Base-by-base conservation (phyloP, 2,329 filamentous ascomycete species). In the Escovopsis sp. region DNA sequence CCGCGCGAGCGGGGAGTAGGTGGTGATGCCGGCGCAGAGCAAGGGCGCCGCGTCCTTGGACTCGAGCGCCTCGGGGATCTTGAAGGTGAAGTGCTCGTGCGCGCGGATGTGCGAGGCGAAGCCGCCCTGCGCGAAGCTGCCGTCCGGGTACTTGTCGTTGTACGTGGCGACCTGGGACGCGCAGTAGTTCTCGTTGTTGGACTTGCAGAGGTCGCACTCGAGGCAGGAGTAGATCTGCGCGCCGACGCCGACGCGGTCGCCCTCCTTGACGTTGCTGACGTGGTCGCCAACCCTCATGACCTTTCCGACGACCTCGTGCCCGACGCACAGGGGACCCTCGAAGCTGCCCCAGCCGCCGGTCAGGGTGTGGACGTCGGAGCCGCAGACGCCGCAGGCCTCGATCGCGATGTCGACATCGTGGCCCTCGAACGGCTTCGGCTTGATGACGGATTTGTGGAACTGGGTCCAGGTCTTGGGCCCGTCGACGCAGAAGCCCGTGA, bases 11-110 rank as follows among this genome's bases (percentile, higher is more conserved):
- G 84, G 84, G 5, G 72, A 72, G 55, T 74, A 91, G 0, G 80
- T 72, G 0, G 84, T 91, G 40, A 89, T 70, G 1, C 85, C 84
- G 2, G 77, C 84, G 54, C 84, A 89, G 25, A 89, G 68, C 65
- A 91, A 76, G 1, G 84, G 83, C 2, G 82, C 73, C 0, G 67
- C 70, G 2, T 64, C 53, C 29, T 69, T 65, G 0, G 65, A 65
- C 7, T 64, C 57, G 9, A 77, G 57, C 1, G 53, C 56, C n/a
- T 74, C 70, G 0, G 72, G 73, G 32, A 77, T 73, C 47, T 70
- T 70, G 50, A 76, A 69, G 29, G 66, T 67, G 48, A 84, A 87
- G 57, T 70, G 67, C 50, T 69, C 65, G 44, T 71, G 68, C 0
- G 63, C 66, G 24, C 68, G 60, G 20, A 71, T 66, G 43, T 72